Evolutionary conservation across 2,329 filamentous ascomycete genomes (phyloP).

Genomic region (Xylaria sp.): DNA sequence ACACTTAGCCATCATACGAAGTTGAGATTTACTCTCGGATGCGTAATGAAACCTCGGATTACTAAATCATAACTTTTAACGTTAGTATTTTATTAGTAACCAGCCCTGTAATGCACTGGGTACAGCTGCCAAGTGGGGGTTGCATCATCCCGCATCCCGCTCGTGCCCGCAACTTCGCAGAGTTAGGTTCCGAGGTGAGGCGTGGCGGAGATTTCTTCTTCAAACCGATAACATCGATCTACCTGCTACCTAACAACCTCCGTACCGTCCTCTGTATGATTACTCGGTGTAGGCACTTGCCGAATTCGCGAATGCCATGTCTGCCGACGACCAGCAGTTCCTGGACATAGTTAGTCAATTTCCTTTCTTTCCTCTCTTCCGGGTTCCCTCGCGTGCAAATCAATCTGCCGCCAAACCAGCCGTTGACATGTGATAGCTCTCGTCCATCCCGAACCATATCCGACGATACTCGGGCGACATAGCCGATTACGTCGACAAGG

Average conservation of each 20-base stretch:
- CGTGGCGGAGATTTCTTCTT: background rate
- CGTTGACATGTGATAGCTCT: constrained; percentile 45
- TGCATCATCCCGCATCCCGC: constrained; percentile 9
- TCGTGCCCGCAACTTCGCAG: constrained; percentile 10
- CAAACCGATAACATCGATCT: no score
- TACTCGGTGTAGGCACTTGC: background rate
- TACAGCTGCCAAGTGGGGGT: background rate
- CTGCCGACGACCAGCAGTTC: constrained; percentile 77
- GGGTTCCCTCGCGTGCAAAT: background rate
- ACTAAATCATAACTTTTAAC: no score
- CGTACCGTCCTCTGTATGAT: background rate
- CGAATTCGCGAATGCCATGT: constrained; percentile 54
- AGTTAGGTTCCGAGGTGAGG: constrained; percentile 5
- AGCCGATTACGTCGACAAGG: constrained; percentile 78
- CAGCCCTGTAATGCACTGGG: no score
- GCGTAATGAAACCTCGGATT: no score
- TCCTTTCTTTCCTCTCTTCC: background rate
- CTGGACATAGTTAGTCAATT: constrained; percentile 68
- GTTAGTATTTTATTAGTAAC: no score
- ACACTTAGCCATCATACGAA: no score
- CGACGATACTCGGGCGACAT: constrained; percentile 71
- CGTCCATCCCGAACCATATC: constrained; percentile 63
- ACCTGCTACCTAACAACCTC: background rate
- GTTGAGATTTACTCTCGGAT: no score
- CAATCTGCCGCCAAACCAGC: no score